Base-by-base conservation (phyloP, 768 basidiomycete genomes). In the Saitozyma sp. region DNA sequence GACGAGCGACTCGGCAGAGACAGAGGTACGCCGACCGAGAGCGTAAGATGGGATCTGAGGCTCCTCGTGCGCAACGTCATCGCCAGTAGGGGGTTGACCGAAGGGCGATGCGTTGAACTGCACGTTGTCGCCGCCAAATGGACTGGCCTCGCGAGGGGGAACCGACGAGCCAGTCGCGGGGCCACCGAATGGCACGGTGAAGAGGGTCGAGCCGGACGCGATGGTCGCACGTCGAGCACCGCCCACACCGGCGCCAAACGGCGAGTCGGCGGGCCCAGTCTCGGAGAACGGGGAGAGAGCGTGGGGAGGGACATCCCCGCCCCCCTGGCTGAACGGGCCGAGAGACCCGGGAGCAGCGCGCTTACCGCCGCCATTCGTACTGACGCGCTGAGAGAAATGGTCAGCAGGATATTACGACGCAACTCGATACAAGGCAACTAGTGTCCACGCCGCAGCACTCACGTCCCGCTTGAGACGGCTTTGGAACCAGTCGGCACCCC, bases 1-100 rank as follows among this genome's bases (percentile, higher is more conserved):
- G 86, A n/a, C 86, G 75, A 98, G 92, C 4, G 93, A 92, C 79
- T 99, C 96, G 6, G 96, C 96, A 58, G 90, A 92, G 62, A 99
- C 92, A 43, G 94, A 97, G 3, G 91, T 90, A 49, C 96, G 87
- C 43, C 96, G 87, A 39, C 91, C 91, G 76, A 97, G 75, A 87
- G 90, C 71, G 87, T 89, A 78, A 13, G 78, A 69, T 11, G 81
- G 80, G 19, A 78, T 71, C 46, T 72, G 68, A 17, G 78, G 78
- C 54, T 79, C 77, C 50, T 79, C 78, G 7, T 68, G 51, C 13
- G 60, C 49, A 16, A 67, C 64, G 7, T 63, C 59, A 39, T 39
- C 43, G 14, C 50, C 37, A 8, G 55, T 19, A 19, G 38, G 42
- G 13, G 50, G 39, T 40, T 51, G 58, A 40, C 64, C 68, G 53